Conservation (phyloP, 148 eudicot genomes). For the Rhododendron ovatum region DNA sequence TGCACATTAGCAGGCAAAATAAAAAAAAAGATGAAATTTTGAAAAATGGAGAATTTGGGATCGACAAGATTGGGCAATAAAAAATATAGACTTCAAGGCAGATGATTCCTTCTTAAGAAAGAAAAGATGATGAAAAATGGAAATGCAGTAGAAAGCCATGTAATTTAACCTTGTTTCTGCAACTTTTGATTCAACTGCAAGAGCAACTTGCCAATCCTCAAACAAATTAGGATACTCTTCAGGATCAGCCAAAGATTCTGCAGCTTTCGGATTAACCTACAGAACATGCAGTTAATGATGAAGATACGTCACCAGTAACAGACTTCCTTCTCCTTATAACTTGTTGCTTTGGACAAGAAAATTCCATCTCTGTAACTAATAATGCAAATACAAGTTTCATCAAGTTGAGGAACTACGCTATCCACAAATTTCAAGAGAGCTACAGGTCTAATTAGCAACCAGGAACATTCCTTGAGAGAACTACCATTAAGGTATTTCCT, state of each 20-base stretch:
- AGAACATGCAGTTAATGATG: background rate
- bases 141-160: conserved; percentile 13
- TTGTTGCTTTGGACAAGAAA: background rate
- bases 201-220: conserved; percentile 96
- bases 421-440: background rate
- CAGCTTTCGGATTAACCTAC: conserved; percentile 93
- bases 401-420: background rate
- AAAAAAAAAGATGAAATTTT: background rate
- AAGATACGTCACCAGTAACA: background rate
- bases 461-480: background rate
- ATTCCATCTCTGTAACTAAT: background rate
- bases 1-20: background rate
- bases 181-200: conserved; percentile 77
- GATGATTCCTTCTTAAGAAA: conserved; percentile 2
- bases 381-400: background rate
- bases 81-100: background rate
- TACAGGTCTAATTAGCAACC: background rate
- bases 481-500: background rate
- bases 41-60: background rate
- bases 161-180: conserved; percentile 67
- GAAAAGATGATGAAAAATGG: background rate
- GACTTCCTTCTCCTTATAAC: background rate
- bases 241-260: conserved; percentile 96
- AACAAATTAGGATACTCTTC: conserved; percentile 88
- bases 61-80: background rate